These are phyloP conservation scores for Pseudogymnoascus sp. DNA, from an alignment of 2,329 filamentous ascomycete genomes.

Conservation along the genomic window DNA sequence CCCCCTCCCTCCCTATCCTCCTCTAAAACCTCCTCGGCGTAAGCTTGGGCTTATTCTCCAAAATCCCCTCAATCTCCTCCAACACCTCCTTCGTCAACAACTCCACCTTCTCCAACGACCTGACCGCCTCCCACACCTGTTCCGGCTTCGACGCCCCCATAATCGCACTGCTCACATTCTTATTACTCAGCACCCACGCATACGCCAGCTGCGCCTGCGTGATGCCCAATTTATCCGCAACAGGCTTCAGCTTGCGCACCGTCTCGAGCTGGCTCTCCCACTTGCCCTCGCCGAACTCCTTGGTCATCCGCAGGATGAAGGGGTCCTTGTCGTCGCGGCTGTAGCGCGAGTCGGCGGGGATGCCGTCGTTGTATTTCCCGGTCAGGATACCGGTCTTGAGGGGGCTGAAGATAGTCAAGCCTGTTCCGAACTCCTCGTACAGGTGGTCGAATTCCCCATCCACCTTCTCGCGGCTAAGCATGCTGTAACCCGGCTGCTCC, in stretches of 20 bases:
- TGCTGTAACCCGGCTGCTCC: conserved; percentile 63
- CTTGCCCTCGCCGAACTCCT: conserved; percentile 38
- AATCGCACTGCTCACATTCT: conserved; percentile 54
- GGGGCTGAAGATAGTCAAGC: conserved; percentile 57
- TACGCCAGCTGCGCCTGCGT: conserved; percentile 45
- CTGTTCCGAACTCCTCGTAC: conserved; percentile 52
- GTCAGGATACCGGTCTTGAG: conserved; percentile 54
- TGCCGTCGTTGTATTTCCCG: conserved; percentile 60
- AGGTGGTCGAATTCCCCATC: conserved; percentile 55
- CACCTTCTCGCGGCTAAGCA: conserved; percentile 54
- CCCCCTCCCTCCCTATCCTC: background rate
- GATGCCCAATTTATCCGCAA: conserved; percentile 58
- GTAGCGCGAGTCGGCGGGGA: conserved; percentile 53
- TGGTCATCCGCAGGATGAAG: conserved; percentile 38
- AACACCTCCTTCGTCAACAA: conserved; percentile 53
- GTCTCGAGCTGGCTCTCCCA: conserved; percentile 52
- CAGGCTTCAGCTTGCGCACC: conserved; percentile 51
- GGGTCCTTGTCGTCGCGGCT: conserved; percentile 46
- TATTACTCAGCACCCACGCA: conserved; percentile 57
- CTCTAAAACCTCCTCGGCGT: conserved; percentile 22
- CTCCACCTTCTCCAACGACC: conserved; percentile 44
- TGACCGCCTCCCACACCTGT: conserved; percentile 55
- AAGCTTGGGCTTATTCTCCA: conserved; percentile 50
- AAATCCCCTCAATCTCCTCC: conserved; percentile 50
- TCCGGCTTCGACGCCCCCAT: conserved; percentile 50